These are phyloP conservation scores for Aspergillus spinulosporus DNA, from an alignment of 2,329 filamentous ascomycete species.

Conservation along the genomic window DNA sequence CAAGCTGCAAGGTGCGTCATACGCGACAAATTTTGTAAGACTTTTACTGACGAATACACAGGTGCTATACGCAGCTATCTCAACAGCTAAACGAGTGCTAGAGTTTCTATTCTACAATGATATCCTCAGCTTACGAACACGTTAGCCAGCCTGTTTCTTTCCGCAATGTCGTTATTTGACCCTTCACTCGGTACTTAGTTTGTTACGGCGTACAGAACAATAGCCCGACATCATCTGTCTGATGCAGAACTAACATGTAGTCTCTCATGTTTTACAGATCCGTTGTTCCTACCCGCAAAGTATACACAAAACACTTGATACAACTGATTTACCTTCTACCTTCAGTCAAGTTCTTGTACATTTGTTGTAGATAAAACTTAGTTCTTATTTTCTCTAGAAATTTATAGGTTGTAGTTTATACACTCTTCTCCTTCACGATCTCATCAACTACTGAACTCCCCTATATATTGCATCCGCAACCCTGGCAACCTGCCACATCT, in stretches of 20 bases:
- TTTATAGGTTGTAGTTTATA: conserved; percentile 4
- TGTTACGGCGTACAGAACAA: not conserved
- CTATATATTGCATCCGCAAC: conserved; percentile 95
- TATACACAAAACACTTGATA: not conserved
- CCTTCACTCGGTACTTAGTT: not conserved
- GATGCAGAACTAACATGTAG: not conserved
- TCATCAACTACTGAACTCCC: conserved; percentile 18
- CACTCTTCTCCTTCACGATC: not conserved
- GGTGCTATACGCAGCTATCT: conserved; percentile 52
- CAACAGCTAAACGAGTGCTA: conserved; percentile 43
- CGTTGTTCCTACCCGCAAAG: not conserved
- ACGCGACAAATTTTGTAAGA: not conserved
- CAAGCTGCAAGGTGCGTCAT: conserved; percentile 69
- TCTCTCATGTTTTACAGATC: too few species aligned
- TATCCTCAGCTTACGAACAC: conserved; percentile 9
- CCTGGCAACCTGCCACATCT: conserved; percentile 80
- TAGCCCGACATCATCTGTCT: not conserved
- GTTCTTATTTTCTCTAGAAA: not conserved
- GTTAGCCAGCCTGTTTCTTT: conserved; percentile 12
- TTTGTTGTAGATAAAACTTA: conserved; percentile 15
- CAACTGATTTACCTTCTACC: not conserved
- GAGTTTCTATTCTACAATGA: conserved; percentile 9
- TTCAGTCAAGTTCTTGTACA: conserved; percentile 15
- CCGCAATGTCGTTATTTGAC: conserved; percentile 1
- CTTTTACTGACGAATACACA: conserved; percentile 23